Percentiles rank a stretch among this genome's conserved stretches.
Conservation (phyloP, 1,284 basidiomycete species). For the Pyrrhoderma lamaoense region DNA sequence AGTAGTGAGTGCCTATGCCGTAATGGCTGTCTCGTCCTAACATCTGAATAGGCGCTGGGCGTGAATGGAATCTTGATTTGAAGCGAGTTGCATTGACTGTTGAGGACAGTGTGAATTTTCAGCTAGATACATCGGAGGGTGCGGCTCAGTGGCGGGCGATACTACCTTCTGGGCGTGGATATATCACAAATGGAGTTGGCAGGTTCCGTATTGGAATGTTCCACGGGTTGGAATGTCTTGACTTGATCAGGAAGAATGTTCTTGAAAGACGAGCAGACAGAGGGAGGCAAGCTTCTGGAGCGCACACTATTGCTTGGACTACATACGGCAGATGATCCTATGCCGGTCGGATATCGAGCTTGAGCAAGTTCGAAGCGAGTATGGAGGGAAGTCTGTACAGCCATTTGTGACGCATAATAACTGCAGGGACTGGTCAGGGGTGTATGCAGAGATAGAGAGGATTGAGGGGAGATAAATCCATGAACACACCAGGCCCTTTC, state of each 20-base stretch:
- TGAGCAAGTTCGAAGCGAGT: slow-evolving; percentile 18
- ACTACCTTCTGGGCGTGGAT: slow-evolving; percentile 10
- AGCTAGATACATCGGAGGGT: slow-evolving; percentile 13
- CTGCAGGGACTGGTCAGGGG: slow-evolving; percentile 16
- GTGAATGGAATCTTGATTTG: slow-evolving; percentile 9
- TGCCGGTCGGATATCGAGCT: slow-evolving; percentile 17
- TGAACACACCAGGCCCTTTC: too few species aligned
- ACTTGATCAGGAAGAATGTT: slow-evolving; percentile 9
- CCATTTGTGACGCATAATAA: slow-evolving; percentile 17
- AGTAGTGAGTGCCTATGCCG: neutral
- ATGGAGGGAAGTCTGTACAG: slow-evolving; percentile 17
- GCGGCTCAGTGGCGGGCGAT: slow-evolving; percentile 16
- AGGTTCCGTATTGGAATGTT: slow-evolving; percentile 16
- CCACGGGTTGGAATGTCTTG: slow-evolving; percentile 16
- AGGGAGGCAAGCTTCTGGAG: slow-evolving; percentile 5
- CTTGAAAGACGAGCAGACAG: slow-evolving; percentile 13
- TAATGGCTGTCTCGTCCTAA: neutral
- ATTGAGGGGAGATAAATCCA: neutral
- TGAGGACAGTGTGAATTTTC: slow-evolving; percentile 18
- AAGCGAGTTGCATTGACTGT: slow-evolving; percentile 15
- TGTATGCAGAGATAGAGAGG: slow-evolving; percentile 14
- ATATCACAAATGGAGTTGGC: slow-evolving; percentile 8
- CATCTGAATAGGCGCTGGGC: neutral
- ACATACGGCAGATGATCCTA: slow-evolving; percentile 16
- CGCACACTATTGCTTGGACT: slow-evolving; percentile 14